Base-by-base conservation (phyloP, 768 basidiomycete species). In the Mycena leptocephala region DNA sequence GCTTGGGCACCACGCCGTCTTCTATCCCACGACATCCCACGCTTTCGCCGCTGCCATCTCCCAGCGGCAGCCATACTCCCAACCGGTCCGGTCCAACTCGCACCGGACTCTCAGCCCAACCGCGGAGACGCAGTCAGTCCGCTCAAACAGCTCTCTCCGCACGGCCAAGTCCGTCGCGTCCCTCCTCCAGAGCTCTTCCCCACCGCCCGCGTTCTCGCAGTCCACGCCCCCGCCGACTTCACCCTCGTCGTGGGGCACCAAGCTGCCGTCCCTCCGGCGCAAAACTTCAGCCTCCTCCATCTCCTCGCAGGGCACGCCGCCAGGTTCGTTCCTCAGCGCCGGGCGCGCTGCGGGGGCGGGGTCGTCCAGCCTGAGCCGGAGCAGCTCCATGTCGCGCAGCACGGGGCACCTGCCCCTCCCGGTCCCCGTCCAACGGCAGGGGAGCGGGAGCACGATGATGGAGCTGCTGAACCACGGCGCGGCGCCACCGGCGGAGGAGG, bases 261-360 rank as follows among this genome's bases (percentile, higher is more conserved):
- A 30, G 51, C 75, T 53, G 72, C 79, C 78, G n/a, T 81, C 85
- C 16, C 80, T 86, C 10, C 81, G 80, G 39, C 87, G 90, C 41
- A 91, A 92, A 78, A 82, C 83, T 58, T 92, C 91, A 10, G 74
- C 86, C 55, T 90, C 92, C 0, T 93, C 93, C 10, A 78, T 93
- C 26, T 89, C 91, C 13, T 91, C 92, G 13, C 88, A 89, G n/a
- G 77, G 84, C 78, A 33, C 75, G 35, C 69, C 72, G n/a, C 53
- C 53, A 18, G 20, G 18, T 78, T 18, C 81, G 78, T 24, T 74
- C 77, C 70, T 75, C 72, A n/a, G 72, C 80, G 14, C 69, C 75
- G n/a, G n/a, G n/a, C 73, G 33, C 59, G 35, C 68, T 33, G 62
- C 73, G 71, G 61, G n/a, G 43, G 28, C 22, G 70, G n/a, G n/a